phyloP scores from a whole-genome alignment of 352 stramenopile species.

The Phytophthora rubi region DNA sequence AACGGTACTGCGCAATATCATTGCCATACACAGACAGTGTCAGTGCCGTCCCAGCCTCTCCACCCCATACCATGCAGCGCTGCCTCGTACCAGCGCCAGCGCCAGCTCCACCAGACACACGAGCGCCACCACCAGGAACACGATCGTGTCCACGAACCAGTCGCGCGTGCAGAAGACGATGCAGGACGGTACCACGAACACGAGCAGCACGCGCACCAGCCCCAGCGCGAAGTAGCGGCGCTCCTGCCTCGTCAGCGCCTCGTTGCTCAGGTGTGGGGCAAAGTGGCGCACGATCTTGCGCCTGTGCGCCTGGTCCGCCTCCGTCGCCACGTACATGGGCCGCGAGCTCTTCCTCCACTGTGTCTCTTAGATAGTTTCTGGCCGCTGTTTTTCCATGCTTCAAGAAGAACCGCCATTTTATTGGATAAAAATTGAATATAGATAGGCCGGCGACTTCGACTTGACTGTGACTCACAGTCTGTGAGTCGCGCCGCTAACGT shows the following conservation, averaged over 20 bases:
- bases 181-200: slow-evolving; percentile 59
- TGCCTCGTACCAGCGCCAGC: slow-evolving; percentile 49
- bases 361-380: slow-evolving; percentile 18
- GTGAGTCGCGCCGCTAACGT: slow-evolving; percentile 18
- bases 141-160: slow-evolving; percentile 65
- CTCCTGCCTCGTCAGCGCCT: slow-evolving; percentile 57
- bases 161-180: slow-evolving; percentile 54
- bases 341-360: background rate
- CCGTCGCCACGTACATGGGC: slow-evolving; percentile 40
- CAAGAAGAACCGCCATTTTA: slow-evolving; percentile 19
- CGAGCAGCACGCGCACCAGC: slow-evolving; percentile 56
- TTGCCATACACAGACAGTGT: slow-evolving; percentile 24
- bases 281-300: slow-evolving; percentile 80
- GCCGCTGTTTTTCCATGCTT: slow-evolving; percentile 8
- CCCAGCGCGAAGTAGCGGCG: slow-evolving; percentile 60
- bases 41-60: background rate
- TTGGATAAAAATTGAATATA: slow-evolving; percentile 40
- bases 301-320: slow-evolving; percentile 59
- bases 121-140: slow-evolving; percentile 67
- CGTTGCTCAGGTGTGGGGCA: slow-evolving; percentile 67
- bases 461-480: too few relatives aligned
- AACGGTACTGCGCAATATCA: slow-evolving; percentile 58
- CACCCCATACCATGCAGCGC: slow-evolving; percentile 1
- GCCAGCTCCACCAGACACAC: slow-evolving; percentile 57
- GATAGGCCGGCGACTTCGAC: slow-evolving; percentile 28